phyloP scores from a whole-genome alignment of 2,329 filamentous ascomycete species.

The Fusarium proliferatum region DNA sequence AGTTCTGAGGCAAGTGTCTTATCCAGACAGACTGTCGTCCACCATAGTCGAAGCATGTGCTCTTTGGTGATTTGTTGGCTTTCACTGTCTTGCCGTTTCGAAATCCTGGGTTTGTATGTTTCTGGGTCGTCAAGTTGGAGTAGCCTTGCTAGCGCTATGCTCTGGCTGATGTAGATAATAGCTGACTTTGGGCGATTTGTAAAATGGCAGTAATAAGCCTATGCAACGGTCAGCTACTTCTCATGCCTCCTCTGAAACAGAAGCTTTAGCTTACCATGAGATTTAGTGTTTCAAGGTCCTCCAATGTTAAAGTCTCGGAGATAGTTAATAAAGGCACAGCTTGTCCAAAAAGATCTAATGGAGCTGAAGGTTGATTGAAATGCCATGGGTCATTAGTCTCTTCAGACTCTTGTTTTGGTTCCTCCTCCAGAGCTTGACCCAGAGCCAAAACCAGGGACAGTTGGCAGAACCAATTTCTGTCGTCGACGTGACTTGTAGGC shows the following conservation, averaged over 20 bases:
- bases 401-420: not conserved
- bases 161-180: not conserved
- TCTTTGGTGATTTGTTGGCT: rapidly evolving
- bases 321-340: not conserved
- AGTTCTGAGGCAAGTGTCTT: not conserved
- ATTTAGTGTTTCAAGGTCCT: not conserved
- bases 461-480: slow-evolving; percentile 5
- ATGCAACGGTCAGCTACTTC: not conserved
- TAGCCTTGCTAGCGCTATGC: not conserved
- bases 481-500: not conserved
- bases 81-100: rapidly evolving
- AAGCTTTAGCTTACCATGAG: not conserved
- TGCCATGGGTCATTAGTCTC: not conserved
- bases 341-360: not conserved
- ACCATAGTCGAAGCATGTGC: not conserved
- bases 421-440: not conserved
- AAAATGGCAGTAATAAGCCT: not conserved
- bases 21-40: not conserved
- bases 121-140: not conserved
- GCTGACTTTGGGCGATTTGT: not conserved
- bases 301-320: not conserved
- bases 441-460: not conserved
- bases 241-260: not conserved
- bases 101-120: rapidly evolving
- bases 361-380: no score